These are phyloP conservation scores for Cyclaneusma minus DNA, from an alignment of 2,329 filamentous ascomycete species.

Conservation along the genomic window DNA sequence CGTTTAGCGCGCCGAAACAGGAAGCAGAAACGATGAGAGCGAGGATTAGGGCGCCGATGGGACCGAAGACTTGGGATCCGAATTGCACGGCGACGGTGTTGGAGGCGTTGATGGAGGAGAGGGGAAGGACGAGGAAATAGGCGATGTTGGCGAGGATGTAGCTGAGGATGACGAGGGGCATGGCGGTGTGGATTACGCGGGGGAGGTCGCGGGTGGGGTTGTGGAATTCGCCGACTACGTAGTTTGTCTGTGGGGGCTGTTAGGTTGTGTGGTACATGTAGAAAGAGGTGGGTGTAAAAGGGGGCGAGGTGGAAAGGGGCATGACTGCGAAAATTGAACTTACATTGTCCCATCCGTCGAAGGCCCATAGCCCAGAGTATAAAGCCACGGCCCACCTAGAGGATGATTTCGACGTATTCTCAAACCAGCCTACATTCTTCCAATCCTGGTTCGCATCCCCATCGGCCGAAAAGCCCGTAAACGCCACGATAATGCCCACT, in stretches of 20 bases:
- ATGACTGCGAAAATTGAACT: slow-evolving; percentile 27
- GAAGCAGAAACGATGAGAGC: slow-evolving; percentile 81
- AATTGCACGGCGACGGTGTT: slow-evolving; percentile 97
- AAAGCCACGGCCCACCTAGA: slow-evolving; percentile 87
- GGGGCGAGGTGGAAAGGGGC: not conserved
- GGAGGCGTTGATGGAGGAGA: slow-evolving; percentile 63
- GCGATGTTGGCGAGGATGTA: slow-evolving; percentile 86
- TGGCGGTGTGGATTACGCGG: slow-evolving; percentile 87
- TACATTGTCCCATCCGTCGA: slow-evolving; percentile 98
- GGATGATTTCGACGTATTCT: slow-evolving; percentile 62
- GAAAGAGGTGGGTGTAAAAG: slow-evolving; percentile 4
- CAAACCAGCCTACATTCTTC: slow-evolving; percentile 81
- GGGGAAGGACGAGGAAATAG: slow-evolving; percentile 86
- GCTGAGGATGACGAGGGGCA: slow-evolving; percentile 80
- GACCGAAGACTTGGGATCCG: slow-evolving; percentile 77
- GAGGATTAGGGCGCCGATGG: slow-evolving; percentile 65
- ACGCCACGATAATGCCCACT: slow-evolving; percentile 75
- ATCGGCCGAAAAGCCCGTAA: slow-evolving; percentile 66
- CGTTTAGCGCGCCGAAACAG: slow-evolving; percentile 90
- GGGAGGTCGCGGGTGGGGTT: slow-evolving; percentile 83
- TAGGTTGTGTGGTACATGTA: slow-evolving; percentile 10
- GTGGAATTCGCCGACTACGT: slow-evolving; percentile 92
- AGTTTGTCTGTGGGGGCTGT: slow-evolving; percentile 57
- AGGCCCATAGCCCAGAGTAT: slow-evolving; percentile 94
- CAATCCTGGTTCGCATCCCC: slow-evolving; percentile 68